Percentiles rank a stretch among this genome's conserved stretches.
phyloP scores from a whole-genome alignment of 2,329 filamentous ascomycete genomes.

The Sphaerulina vaccinii region DNA sequence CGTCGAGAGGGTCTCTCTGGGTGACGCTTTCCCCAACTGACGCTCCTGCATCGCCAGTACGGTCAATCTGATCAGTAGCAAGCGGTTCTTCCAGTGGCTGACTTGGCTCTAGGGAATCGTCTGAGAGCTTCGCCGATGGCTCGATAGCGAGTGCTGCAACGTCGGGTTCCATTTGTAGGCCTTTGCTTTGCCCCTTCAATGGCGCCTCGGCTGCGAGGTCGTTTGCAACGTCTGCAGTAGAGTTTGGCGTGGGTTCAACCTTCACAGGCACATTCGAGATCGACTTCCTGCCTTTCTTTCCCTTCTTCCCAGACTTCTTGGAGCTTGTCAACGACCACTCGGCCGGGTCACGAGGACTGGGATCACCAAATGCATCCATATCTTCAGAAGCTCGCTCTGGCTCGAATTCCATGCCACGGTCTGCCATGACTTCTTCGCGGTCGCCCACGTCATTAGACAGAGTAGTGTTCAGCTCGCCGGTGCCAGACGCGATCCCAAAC shows the following conservation, averaged over 20 bases:
- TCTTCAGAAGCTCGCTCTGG: constrained; percentile 22
- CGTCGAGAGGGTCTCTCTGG: background rate
- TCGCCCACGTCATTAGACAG: constrained; percentile 1
- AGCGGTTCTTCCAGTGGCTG: too few relatives aligned
- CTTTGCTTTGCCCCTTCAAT: background rate
- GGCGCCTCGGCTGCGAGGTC: background rate
- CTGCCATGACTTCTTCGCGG: constrained; percentile 9
- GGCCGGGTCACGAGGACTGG: constrained; percentile 9
- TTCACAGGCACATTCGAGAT: background rate
- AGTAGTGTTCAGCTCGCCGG: constrained; percentile 9
- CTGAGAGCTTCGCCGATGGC: background rate
- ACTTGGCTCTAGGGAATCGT: too few relatives aligned
- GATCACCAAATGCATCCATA: constrained; percentile 20
- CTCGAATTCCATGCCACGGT: constrained; percentile 18
- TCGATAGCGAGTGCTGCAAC: background rate
- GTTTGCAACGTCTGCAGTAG: background rate
- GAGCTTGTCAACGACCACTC: constrained; percentile 16
- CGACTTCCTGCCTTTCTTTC: constrained; percentile 17
- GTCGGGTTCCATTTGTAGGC: background rate
- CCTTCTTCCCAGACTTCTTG: constrained; percentile 27
- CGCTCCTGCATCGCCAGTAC: background rate
- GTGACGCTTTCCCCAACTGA: too few relatives aligned
- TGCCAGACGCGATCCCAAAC: constrained; percentile 12
- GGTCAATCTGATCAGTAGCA: too few relatives aligned
- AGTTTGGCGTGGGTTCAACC: background rate